These are phyloP conservation scores for Hypoxylon sp. DNA, from an alignment of 2,329 filamentous ascomycete genomes.

Conservation along the genomic window DNA sequence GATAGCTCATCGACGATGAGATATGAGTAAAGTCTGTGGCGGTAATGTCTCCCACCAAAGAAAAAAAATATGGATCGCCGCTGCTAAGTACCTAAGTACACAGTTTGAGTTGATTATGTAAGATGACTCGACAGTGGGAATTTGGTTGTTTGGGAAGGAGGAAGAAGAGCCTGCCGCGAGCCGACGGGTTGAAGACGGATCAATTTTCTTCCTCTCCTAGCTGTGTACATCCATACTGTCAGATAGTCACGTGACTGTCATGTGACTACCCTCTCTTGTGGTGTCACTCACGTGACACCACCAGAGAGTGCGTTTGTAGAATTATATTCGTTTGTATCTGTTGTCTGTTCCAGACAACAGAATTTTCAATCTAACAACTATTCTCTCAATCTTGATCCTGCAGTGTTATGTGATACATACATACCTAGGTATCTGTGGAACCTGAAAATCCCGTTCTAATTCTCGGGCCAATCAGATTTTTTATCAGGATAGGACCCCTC, in stretches of 20 bases:
- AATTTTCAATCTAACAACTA: no score
- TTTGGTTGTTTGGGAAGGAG: background rate
- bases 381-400: no score
- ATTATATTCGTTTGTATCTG: no score
- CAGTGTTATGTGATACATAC: no score
- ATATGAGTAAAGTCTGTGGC: slow-evolving; percentile 29
- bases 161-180: background rate
- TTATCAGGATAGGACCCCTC: background rate
- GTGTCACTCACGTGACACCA: no score
- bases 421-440: background rate
- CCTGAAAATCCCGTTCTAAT: slow-evolving; percentile 2
- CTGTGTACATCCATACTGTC: background rate
- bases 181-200: slow-evolving; percentile 8
- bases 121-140: background rate
- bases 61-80: slow-evolving; percentile 32
- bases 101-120: slow-evolving; percentile 15
- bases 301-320: no score
- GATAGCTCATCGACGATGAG: slow-evolving; percentile 30
- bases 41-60: slow-evolving; percentile 44
- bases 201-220: slow-evolving; percentile 16
- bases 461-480: slow-evolving; percentile 22
- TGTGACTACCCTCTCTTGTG: no score
- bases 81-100: slow-evolving; percentile 17
- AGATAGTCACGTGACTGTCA: no score
- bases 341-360: no score